A percentile compares a stretch with the other conserved stretches of the same genome.
Conservation (phyloP, 2,329 filamentous ascomycete species). For the Nemania serpens region DNA sequence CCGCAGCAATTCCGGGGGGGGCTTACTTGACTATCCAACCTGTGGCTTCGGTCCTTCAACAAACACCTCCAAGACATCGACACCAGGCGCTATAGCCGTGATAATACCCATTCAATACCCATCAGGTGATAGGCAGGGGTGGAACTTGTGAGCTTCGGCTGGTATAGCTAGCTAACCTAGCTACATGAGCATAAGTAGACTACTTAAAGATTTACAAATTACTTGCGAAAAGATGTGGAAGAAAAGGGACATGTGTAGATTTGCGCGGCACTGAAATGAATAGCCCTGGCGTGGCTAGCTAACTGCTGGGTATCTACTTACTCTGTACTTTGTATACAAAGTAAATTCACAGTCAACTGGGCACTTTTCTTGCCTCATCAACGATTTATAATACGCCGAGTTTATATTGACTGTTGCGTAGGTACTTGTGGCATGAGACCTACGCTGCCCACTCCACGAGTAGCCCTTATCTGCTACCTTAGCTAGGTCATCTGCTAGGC, state of each 20-base stretch:
- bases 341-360: no score
- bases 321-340: no score
- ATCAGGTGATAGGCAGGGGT: background rate
- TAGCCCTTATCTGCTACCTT: background rate
- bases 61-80: background rate
- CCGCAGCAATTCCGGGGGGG: slow-evolving; percentile 9
- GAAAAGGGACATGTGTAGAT: no score
- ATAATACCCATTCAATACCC: background rate
- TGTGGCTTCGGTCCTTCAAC: background rate
- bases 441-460: background rate
- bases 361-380: background rate
- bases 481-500: no score
- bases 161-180: background rate
- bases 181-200: background rate
- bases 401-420: no score
- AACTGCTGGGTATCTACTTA: no score
- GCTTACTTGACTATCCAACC: slow-evolving; percentile 5
- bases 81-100: background rate
- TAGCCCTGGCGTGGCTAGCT: no score
- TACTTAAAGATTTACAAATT: background rate
- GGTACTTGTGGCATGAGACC: no score
- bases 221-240: no score
- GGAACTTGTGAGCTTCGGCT: background rate
- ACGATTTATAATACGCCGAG: background rate
- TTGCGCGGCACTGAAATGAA: no score